Base-by-base conservation (phyloP, 1,139 yeast species). In the Diutina siamensis region DNA sequence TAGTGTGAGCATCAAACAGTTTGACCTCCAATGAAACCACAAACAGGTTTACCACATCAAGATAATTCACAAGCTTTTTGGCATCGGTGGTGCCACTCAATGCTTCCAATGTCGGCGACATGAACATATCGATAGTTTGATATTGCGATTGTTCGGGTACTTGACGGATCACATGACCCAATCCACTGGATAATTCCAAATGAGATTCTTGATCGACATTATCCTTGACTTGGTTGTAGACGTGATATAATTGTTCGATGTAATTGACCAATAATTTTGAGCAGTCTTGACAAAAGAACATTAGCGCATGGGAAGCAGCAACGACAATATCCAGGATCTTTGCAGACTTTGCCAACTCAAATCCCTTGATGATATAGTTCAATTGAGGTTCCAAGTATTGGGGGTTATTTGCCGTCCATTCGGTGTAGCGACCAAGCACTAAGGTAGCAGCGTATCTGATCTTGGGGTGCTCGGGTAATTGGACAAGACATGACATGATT, bases 281-380 rank as follows among this genome's bases (percentile, higher is more conserved):
- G 57, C 98, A 94, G 62, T 94, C 98, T 57, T 85, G 85, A 65
- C 97, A 89, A 57, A 94, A 86, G 58, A 80, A 89, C 89, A 87
- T 87, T 55, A 94, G 72, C 0, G 99, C 95, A 61, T 86, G 92
- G 0, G 97, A 84, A 0, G 97, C 88, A 0, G 98, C 97, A 45
- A 81, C 76, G 32, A 82, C 70, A 34, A 86, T 83, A 31, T 83
- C 86, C 22, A 65, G 59, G 25, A 48, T 46, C 4, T 47, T 49
- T 27, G 48, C 46, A 17, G 32, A 9, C n/a, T 49, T 51, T 35
- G 63, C 65, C 9, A 59, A 57, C 48, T 75, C 75, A 56, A 92
- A 86, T 0, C 97, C 95, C 50, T 72, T 73, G 47, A 83, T 84
- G 52, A 94, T 87, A 59, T 88, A 92, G 53, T 83, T 81, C 49